Percentiles rank a stretch among this genome's conserved stretches.
Evolutionary conservation across 306 rosid species (phyloP).

Genomic region (Begonia fuchsioides): DNA sequence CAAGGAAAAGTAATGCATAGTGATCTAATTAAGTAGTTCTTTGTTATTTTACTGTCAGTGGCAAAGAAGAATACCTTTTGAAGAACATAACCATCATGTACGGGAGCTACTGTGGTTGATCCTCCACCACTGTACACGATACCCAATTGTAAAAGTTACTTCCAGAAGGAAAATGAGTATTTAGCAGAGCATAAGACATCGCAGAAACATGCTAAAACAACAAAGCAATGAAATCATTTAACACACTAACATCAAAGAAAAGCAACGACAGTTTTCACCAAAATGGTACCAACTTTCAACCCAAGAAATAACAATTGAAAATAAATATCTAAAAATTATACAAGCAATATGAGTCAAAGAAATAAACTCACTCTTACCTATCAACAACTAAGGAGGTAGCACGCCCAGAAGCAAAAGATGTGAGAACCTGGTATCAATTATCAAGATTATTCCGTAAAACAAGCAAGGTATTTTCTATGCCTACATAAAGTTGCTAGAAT

Average conservation of each 20-base stretch:
- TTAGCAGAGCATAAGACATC: not conserved
- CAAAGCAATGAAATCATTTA: too few relatives aligned
- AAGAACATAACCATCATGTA: conserved; percentile 95
- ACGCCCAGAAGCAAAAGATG: conserved; percentile 98
- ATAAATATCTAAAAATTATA: not conserved
- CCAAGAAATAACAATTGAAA: not conserved
- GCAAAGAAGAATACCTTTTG: conserved; percentile 50
- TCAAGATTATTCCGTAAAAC: conserved; percentile 2
- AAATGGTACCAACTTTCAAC: too few relatives aligned
- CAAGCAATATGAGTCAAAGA: not conserved
- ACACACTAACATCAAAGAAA: too few relatives aligned
- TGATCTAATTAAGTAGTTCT: not conserved
- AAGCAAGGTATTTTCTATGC: too few relatives aligned
- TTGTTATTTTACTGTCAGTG: not conserved
- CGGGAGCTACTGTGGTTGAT: conserved; percentile 92
- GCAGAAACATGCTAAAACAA: too few relatives aligned
- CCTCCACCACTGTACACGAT: conserved; percentile 68
- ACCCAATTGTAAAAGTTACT: not conserved
- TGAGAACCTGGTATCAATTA: conserved; percentile 50
- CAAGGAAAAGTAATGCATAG: not conserved
- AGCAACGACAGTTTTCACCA: too few relatives aligned
- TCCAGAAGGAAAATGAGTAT: not conserved
- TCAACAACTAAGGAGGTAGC: conserved; percentile 96
- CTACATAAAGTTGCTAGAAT: too few relatives aligned
- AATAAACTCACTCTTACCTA: conserved; percentile 31